Evolutionary conservation across 2,329 filamentous ascomycete species (phyloP), one percentile per base, ranked within the genome.

Genomic region (Aspergillus brunneoviolaceus): DNA sequence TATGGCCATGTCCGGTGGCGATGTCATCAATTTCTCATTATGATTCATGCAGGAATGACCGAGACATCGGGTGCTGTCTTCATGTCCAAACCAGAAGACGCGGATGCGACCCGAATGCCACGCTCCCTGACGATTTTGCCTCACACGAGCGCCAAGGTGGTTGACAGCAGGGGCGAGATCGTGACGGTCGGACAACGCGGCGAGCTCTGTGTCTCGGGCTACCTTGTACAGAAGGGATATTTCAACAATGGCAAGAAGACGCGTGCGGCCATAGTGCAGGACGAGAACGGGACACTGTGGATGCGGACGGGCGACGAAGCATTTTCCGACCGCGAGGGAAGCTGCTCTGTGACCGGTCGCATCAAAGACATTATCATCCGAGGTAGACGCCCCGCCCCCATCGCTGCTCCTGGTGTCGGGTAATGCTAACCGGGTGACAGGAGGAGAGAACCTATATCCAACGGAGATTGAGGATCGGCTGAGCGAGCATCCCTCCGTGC

Each of bases 361-460:
- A 89, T 90, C 75, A 91, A 91, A 77, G 89, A 91, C 62, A 89
- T 91, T 39, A 90, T 91, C 57, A 91, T 91, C 61, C 79, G 88
- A 69, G 88, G 86, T 71, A 63, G 25, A 68, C 59, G 5, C 5
- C 11, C 4, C 59, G 9, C 5, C 4, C 4, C 23, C 4, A 14
- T 27, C 60, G 10, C 29, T 27, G 81, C 81, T 84, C 5, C 5
- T 35, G 33, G 11, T 35, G 33, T 12, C 33, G 10, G 33, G 14
- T 35, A 29, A 29, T 16, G 33, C 33, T 35, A 35, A 35, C 0
- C 4, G 14, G 14, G 14, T 4, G 12, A 16, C 14, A 35, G 33
- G 86, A 53, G 87, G 87, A 52, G 87, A 89, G 72, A 89, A 89
- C 72, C 80, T 82, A 23, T 88, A 88, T 67, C 87, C 88, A 0